Evolutionary conservation across 2,329 filamentous ascomycete species (phyloP), one percentile per base, ranked within the genome.

Genomic region (Microcyclospora tardicrescens): DNA sequence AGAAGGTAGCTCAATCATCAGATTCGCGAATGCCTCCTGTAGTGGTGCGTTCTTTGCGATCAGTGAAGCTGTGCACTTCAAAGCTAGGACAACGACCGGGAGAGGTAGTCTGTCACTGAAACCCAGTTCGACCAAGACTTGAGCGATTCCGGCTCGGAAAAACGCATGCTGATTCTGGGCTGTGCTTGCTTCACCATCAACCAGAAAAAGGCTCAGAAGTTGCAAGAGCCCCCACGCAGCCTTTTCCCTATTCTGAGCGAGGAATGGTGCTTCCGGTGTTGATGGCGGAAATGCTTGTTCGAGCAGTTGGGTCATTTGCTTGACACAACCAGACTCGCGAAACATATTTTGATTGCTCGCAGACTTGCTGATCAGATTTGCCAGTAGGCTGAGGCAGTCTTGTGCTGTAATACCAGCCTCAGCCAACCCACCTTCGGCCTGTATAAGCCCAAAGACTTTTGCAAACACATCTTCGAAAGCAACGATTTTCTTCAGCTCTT

Each of bases 401-500:
- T 96, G 89, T 2, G 95, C 83, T 10, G 84, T 75, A 44, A 89
- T 81, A 32, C 84, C 85, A 12, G 91, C 91, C 50, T 93, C 79
- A 4, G 71, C 72, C 33, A 98, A 65, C 2, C 80, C 81, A 0
- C 91, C 91, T 53, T 98, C 91, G 1, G 71, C 67, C 47, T 80
- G 73, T 38, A 98, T 83, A 38, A 96, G 79, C 33, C 70, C 70
- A 57, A 96, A 95, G 16, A 93, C 67, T 33, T 81, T 78, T 44
- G 91, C 85, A 52, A 95, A 96, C 0, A 87, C 84, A 67, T 85
- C 89, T 54, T 95, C 86, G 49, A 95, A 96, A 0, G 86, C 91
- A 16, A 96, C 87, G 2, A 96, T 72, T 60, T 96, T 96, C 57
- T 96, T 87, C 37, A 98, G 74, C 52, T 96, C 87, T 32, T 79